Percentiles rank a stretch among this genome's conserved stretches.
Conservation (phyloP, 1,284 basidiomycete species). For the Cryptococcus sp. region DNA sequence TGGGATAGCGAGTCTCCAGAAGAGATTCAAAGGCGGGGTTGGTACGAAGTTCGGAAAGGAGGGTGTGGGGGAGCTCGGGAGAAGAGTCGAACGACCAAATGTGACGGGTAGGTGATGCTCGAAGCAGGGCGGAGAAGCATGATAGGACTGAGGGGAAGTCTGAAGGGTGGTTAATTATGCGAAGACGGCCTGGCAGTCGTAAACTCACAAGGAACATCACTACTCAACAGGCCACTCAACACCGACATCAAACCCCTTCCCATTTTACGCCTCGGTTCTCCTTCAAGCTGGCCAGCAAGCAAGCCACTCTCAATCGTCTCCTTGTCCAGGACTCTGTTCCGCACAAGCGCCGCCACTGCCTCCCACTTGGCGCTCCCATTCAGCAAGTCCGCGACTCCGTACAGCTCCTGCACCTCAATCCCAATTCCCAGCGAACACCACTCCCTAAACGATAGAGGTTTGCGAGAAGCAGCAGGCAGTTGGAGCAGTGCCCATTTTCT, state of each 20-base stretch:
- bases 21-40: slow-evolving; percentile 62
- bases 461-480: slow-evolving; percentile 17
- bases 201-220: slow-evolving; percentile 36
- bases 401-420: slow-evolving; percentile 28
- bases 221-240: slow-evolving; percentile 48
- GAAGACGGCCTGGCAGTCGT: slow-evolving; percentile 3
- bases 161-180: slow-evolving; percentile 33
- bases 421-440: slow-evolving; percentile 33
- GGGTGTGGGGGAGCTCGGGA: slow-evolving; percentile 58
- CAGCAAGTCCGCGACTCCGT: slow-evolving; percentile 7
- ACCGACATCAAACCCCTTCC: slow-evolving; percentile 26
- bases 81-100: slow-evolving; percentile 65
- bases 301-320: slow-evolving; percentile 36
- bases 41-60: slow-evolving; percentile 77
- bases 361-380: slow-evolving; percentile 19
- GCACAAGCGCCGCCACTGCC: slow-evolving; percentile 21
- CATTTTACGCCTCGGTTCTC: slow-evolving; percentile 1
- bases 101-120: slow-evolving; percentile 57
- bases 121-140: slow-evolving; percentile 52
- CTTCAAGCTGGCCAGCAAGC: slow-evolving; percentile 22
- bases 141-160: slow-evolving; percentile 65
- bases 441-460: slow-evolving; percentile 28
- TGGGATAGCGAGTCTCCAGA: slow-evolving; percentile 44
- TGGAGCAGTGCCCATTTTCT: slow-evolving; percentile 33
- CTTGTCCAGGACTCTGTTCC: slow-evolving; percentile 16